phyloP scores from a whole-genome alignment of 345 rosid species.

The Heritiera littoralis region DNA sequence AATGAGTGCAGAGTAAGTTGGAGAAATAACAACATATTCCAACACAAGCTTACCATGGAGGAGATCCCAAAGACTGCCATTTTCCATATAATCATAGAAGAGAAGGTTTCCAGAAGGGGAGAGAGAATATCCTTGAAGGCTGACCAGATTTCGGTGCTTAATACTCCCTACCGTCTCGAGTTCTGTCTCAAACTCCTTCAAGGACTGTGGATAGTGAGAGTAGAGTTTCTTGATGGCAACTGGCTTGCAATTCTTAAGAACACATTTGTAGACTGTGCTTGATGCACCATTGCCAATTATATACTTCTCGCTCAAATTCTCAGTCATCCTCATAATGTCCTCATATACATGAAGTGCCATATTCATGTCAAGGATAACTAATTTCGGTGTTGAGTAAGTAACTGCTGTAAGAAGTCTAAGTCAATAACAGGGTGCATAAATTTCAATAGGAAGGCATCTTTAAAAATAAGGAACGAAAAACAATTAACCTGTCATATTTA shows the following conservation, averaged over 20 bases:
- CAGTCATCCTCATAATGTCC: slow-evolving; percentile 99
- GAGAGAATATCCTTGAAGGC: slow-evolving; percentile 87
- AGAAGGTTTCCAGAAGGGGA: slow-evolving; percentile 85
- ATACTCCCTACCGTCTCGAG: slow-evolving; percentile 87
- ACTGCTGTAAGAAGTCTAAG: slow-evolving; percentile 41
- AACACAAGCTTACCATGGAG: slow-evolving; percentile 67
- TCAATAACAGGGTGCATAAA: background rate
- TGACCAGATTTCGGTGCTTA: slow-evolving; percentile 89
- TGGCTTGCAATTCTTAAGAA: slow-evolving; percentile 93
- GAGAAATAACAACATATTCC: background rate
- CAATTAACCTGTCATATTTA: background rate
- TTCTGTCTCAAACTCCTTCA: slow-evolving; percentile 93
- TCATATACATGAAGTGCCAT: slow-evolving; percentile 97
- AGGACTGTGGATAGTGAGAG: slow-evolving; percentile 77
- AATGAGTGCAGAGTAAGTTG: background rate
- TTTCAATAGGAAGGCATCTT: background rate
- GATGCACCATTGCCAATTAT: slow-evolving; percentile 90
- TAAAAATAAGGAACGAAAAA: background rate
- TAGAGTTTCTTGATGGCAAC: slow-evolving; percentile 91
- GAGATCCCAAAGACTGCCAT: slow-evolving; percentile 97
- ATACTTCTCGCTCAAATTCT: slow-evolving; percentile 88
- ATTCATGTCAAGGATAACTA: slow-evolving; percentile 92
- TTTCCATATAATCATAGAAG: slow-evolving; percentile 98
- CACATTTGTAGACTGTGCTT: slow-evolving; percentile 90
- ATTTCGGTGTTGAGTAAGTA: slow-evolving; percentile 71